Percentiles rank a stretch among this genome's conserved stretches.
phyloP scores from a whole-genome alignment of 257 asterid genomes.

The Primulina huaijiensis region DNA sequence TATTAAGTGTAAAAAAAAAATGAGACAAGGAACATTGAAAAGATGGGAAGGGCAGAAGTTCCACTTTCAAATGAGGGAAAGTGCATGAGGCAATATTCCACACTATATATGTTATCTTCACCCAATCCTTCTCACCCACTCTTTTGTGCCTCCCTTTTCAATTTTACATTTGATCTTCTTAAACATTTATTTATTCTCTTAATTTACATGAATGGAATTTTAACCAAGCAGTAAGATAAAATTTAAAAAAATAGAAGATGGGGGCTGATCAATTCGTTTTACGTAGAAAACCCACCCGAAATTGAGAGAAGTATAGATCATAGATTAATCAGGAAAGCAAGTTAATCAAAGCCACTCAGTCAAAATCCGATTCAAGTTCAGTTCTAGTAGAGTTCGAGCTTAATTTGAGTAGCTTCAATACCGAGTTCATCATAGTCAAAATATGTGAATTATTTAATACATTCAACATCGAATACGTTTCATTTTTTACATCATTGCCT shows the following conservation, averaged over 20 bases:
- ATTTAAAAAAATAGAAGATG: too few relatives aligned
- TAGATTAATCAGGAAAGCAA: background rate
- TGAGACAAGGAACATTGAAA: slow-evolving; percentile 66
- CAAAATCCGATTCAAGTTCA: too few relatives aligned
- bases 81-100: slow-evolving; percentile 76
- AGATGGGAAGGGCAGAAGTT: slow-evolving; percentile 91
- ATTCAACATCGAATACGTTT: slow-evolving; percentile 19
- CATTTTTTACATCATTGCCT: slow-evolving; percentile 39
- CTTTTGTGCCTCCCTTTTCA: slow-evolving; percentile 26
- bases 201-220: too few relatives aligned
- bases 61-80: slow-evolving; percentile 77
- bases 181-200: background rate
- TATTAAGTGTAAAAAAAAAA: background rate
- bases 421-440: background rate
- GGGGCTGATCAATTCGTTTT: background rate
- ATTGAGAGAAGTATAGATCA: background rate
- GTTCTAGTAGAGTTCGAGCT: background rate
- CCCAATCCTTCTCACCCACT: slow-evolving; percentile 42
- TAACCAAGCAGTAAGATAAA: too few relatives aligned
- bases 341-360: too few relatives aligned
- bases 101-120: slow-evolving; percentile 59
- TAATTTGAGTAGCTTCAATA: too few relatives aligned
- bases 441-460: background rate
- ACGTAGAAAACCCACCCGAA: too few relatives aligned
- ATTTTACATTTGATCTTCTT: background rate